phyloP scores from a whole-genome alignment of 805 yeast genomes.

The Nematodospora valgi region DNA sequence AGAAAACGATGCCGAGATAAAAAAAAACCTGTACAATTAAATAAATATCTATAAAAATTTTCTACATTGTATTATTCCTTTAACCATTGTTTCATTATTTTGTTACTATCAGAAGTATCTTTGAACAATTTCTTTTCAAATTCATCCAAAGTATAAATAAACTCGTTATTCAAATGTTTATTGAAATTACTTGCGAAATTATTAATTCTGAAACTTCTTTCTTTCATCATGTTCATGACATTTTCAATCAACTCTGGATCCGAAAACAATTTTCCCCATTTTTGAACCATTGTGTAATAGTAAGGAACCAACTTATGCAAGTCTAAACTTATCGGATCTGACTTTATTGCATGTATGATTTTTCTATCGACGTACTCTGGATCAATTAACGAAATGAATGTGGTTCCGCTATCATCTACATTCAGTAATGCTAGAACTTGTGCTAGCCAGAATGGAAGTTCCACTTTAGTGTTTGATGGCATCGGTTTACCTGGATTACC shows the following conservation, averaged over 20 bases:
- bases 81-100: constrained; percentile 37
- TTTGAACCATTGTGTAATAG: constrained; percentile 65
- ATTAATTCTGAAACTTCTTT: constrained; percentile 67
- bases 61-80: constrained; percentile 14
- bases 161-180: constrained; percentile 47
- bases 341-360: constrained; percentile 78
- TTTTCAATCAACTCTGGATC: constrained; percentile 60
- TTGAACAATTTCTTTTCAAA: constrained; percentile 64
- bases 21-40: constrained; percentile 10
- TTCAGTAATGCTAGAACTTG: constrained; percentile 58
- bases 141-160: constrained; percentile 68
- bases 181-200: constrained; percentile 60
- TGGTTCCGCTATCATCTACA: constrained; percentile 25
- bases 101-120: constrained; percentile 47
- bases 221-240: constrained; percentile 48
- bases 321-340: constrained; percentile 66
- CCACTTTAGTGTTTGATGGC: constrained; percentile 58
- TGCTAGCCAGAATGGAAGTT: constrained; percentile 88
- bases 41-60: too few species aligned
- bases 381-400: constrained; percentile 63
- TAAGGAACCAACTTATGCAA: constrained; percentile 61
- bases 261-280: constrained; percentile 72
- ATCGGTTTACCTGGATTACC: constrained; percentile 68
- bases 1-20: constrained; percentile 5
- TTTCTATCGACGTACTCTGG: constrained; percentile 67